Evolutionary conservation across 352 stramenopile genomes (phyloP), one percentile per base, ranked within the genome.

Genomic region (Phytopythium kandeliae): DNA sequence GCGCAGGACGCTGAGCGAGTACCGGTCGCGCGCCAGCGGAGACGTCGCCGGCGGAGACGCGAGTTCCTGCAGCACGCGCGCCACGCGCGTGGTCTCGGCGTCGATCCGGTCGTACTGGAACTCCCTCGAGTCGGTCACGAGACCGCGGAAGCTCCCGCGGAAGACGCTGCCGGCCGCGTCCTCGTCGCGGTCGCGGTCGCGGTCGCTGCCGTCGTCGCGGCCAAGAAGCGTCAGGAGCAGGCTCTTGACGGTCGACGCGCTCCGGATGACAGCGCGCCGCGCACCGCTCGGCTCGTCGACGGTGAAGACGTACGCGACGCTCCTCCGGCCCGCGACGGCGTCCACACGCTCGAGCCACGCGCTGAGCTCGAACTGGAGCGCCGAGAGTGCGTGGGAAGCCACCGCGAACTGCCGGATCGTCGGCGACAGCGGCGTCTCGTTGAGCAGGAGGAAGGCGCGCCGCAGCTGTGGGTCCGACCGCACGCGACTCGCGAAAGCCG

Each of bases 261-360:
- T 88, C 4, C 78, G 76, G 19, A 90, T 49, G 2, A 86, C 74
- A 5, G 51, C 72, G 11, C 58, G 57, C n/a, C 44, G 49, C 28
- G 26, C 15, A 1, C 17, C 3, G 12, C 6, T 24, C 21, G 47
- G 36, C 26, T 85, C 70, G 26, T 72, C 57, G 10, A 89, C 73
- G 1, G 62, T 62, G 30, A 92, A 66, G 4, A 92, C 21, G 53
- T 92, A 92, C 0, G 68, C 70, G 16, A 92, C 66, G 51, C 85
- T 86, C n/a, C 81, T 71, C 22, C 68, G 71, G 3, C 78, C 77
- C 11, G 63, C 67, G 6, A 69, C 54, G 2, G 64, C 60, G 28
- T 92, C 78, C 4, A 90, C 80, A 10, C 66, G 73, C 37, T 92
- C 81, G 17, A 90, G 54, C 81, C 81, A 92, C 49, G 83, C 63